These are phyloP conservation scores for Potentilla sterilis DNA, from an alignment of 306 rosid species.

Conservation along the genomic window DNA sequence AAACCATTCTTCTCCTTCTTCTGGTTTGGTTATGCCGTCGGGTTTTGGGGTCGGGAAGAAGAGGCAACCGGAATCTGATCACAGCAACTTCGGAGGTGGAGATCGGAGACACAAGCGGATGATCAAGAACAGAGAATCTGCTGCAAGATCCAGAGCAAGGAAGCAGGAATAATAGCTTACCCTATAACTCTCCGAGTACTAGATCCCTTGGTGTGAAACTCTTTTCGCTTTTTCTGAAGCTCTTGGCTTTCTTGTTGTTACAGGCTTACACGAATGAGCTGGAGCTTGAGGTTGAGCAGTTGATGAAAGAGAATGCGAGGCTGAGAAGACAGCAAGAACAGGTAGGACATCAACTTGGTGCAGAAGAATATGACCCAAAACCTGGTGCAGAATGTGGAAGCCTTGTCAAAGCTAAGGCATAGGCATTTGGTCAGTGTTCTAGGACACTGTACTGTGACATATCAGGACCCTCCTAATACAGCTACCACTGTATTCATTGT, in stretches of 20 bases:
- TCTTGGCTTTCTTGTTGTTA: not conserved
- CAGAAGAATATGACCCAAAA: constrained; percentile 47
- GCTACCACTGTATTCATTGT: constrained; percentile 54
- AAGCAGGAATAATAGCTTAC: constrained; percentile 57
- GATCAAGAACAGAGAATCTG: constrained; percentile 94
- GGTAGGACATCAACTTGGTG: constrained; percentile 26
- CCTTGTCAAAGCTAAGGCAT: constrained; percentile 65
- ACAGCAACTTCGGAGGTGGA: constrained; percentile 1
- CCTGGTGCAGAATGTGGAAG: constrained; percentile 46
- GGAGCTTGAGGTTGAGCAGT: constrained; percentile 51
- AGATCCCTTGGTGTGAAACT: not conserved
- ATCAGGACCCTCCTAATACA: constrained; percentile 54
- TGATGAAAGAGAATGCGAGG: constrained; percentile 63
- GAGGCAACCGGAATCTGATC: constrained; percentile 33
- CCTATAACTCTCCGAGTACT: not conserved
- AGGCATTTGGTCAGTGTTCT: constrained; percentile 78
- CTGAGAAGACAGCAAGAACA: constrained; percentile 61
- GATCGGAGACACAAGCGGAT: constrained; percentile 63
- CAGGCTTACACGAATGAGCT: constrained; percentile 90
- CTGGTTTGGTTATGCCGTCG: constrained; percentile 23
- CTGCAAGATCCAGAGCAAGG: constrained; percentile 90
- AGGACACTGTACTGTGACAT: constrained; percentile 60
- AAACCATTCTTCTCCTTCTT: constrained; percentile 14
- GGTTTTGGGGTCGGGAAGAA: constrained; percentile 30
- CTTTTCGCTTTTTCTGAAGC: too few species aligned